Evolutionary conservation across 805 yeast species (phyloP).

Genomic region (Groenewaldozyma tartarivorans): DNA sequence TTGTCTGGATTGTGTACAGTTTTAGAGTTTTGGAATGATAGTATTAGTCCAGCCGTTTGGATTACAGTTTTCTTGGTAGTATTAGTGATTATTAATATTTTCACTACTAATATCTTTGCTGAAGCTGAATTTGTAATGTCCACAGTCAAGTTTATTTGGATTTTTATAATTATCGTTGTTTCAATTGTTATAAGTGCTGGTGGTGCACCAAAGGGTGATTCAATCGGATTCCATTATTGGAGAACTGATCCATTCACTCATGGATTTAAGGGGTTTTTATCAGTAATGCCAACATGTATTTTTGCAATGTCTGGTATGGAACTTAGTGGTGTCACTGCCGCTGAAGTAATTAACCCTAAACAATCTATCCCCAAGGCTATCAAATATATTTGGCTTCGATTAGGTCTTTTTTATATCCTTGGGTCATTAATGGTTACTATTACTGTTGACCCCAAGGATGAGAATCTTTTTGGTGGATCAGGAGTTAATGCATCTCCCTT

Average conservation of each 20-base stretch:
- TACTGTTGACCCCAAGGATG: slow-evolving; percentile 64
- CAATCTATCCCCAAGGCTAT: slow-evolving; percentile 71
- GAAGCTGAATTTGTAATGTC: slow-evolving; percentile 59
- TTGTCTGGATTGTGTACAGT: slow-evolving; percentile 70
- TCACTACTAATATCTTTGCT: slow-evolving; percentile 42
- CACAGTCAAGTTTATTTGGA: slow-evolving; percentile 48
- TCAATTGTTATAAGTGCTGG: slow-evolving; percentile 44
- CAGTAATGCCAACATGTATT: slow-evolving; percentile 49
- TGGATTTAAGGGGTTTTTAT: slow-evolving; percentile 41
- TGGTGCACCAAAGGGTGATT: slow-evolving; percentile 41
- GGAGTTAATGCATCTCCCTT: slow-evolving; percentile 61
- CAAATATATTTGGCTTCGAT: slow-evolving; percentile 62
- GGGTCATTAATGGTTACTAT: slow-evolving; percentile 65
- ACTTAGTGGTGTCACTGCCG: slow-evolving; percentile 76
- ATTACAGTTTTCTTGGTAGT: slow-evolving; percentile 51
- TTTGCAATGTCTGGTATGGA: slow-evolving; percentile 61
- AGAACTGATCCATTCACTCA: slow-evolving; percentile 23
- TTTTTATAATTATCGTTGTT: slow-evolving; percentile 57
- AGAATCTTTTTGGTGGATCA: slow-evolving; percentile 42
- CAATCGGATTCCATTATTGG: slow-evolving; percentile 52
- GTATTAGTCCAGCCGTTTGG: slow-evolving; percentile 61
- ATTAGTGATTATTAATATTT: slow-evolving; percentile 34
- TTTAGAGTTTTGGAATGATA: slow-evolving; percentile 72
- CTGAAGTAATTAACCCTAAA: slow-evolving; percentile 74
- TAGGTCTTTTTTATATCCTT: slow-evolving; percentile 54